phyloP scores from a whole-genome alignment of 352 stramenopile species.

The Globisporangium paddicum region DNA sequence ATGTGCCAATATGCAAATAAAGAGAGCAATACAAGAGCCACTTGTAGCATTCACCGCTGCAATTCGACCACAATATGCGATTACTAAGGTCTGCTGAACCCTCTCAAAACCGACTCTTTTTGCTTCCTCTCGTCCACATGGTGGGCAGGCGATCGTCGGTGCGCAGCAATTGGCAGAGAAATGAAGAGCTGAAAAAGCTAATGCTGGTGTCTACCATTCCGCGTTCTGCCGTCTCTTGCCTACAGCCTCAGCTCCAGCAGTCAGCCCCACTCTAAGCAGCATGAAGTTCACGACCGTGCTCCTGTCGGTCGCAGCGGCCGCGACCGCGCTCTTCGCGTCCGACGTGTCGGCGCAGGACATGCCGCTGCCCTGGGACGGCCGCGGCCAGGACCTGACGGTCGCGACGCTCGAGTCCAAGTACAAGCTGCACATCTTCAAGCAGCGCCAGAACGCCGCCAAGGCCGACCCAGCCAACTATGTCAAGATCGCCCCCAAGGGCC shows the following conservation, averaged over 20 bases:
- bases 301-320: constrained; percentile 20
- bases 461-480: constrained; percentile 48
- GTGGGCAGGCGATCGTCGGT: no score
- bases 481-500: constrained; percentile 32
- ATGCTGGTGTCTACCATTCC: no score
- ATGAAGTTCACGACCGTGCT: constrained; percentile 17
- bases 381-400: constrained; percentile 45
- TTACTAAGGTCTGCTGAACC: background rate
- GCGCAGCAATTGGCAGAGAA: no score
- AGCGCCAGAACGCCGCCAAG: constrained; percentile 37
- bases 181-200: no score
- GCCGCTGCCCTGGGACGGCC: constrained; percentile 52
- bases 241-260: background rate
- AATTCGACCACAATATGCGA: background rate
- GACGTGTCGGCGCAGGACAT: constrained; percentile 16
- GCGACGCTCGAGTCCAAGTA: constrained; percentile 49
- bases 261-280: background rate
- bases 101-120: background rate
- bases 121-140: constrained; percentile 1
- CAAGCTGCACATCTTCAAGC: constrained; percentile 61
- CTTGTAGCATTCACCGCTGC: background rate
- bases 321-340: constrained; percentile 17
- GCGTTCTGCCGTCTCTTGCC: background rate
- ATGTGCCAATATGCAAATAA: background rate
- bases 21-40: background rate